These are phyloP conservation scores for Pseudophaeomoniella oleicola DNA, from an alignment of 2,329 filamentous ascomycete species.

Conservation along the genomic window DNA sequence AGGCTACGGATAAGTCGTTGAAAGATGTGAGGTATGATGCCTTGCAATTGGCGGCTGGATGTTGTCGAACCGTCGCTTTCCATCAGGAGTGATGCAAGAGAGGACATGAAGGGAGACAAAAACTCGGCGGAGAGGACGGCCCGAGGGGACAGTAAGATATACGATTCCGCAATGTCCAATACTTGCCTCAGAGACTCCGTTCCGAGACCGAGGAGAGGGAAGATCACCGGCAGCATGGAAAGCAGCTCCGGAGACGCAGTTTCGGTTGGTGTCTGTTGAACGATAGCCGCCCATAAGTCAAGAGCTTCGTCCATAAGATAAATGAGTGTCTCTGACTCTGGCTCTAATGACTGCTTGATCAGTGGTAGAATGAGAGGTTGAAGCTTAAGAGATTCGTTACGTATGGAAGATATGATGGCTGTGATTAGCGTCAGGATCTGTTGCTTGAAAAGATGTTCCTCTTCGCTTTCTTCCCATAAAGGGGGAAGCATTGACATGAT, in stretches of 20 bases:
- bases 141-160: constrained; percentile 48
- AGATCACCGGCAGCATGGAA: constrained; percentile 44
- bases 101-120: constrained; percentile 23
- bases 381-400: constrained; percentile 60
- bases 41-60: background rate
- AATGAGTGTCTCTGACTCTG: constrained; percentile 55
- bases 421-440: constrained; percentile 75
- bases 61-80: constrained; percentile 9
- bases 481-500: constrained; percentile 68
- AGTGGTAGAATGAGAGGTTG: constrained; percentile 70
- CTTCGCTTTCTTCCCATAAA: constrained; percentile 72
- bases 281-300: constrained; percentile 71
- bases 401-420: constrained; percentile 76
- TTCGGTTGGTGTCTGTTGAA: constrained; percentile 50
- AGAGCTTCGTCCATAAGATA: constrained; percentile 86
- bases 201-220: constrained; percentile 53
- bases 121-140: constrained; percentile 27
- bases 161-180: constrained; percentile 53
- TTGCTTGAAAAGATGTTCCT: constrained; percentile 88
- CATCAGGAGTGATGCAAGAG: constrained; percentile 22
- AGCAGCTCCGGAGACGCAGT: constrained; percentile 39
- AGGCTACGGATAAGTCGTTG: constrained; percentile 45
- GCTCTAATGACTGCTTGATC: constrained; percentile 64
- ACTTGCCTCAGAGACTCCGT: constrained; percentile 48
- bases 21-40: constrained; percentile 23